Conservation (phyloP, 2,329 filamentous ascomycete genomes). For the Neocatenulostroma microsporum region DNA sequence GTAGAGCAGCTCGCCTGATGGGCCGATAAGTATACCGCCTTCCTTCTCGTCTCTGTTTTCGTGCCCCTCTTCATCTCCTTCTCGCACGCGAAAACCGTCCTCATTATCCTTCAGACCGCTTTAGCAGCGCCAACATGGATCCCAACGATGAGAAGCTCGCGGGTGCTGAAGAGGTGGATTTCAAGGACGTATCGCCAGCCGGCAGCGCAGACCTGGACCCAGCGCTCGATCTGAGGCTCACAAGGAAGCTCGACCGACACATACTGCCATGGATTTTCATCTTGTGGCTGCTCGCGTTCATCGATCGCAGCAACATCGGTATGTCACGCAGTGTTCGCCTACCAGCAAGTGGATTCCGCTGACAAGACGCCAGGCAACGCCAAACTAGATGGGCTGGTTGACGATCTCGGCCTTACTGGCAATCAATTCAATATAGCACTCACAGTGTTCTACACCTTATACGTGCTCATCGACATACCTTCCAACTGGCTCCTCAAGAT, state of each 20-base stretch:
- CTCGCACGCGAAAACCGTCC: too few species aligned
- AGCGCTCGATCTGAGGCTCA: slow-evolving; percentile 22
- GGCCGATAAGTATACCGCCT: too few species aligned
- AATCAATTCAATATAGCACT: slow-evolving; percentile 38
- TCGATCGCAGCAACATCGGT: slow-evolving; percentile 34
- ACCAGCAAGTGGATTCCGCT: neutral
- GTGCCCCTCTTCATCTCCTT: too few species aligned
- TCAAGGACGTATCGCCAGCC: neutral
- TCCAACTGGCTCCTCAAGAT: slow-evolving; percentile 36
- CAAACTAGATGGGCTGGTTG: slow-evolving; percentile 34
- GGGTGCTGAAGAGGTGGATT: slow-evolving; percentile 7
- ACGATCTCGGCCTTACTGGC: slow-evolving; percentile 33
- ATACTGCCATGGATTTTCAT: slow-evolving; percentile 41
- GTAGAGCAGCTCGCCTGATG: too few species aligned
- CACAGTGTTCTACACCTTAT: slow-evolving; percentile 39
- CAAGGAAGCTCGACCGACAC: slow-evolving; percentile 36
- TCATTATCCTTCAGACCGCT: too few species aligned
- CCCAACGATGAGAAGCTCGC: slow-evolving; percentile 1
- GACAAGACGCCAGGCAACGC: slow-evolving; percentile 30
- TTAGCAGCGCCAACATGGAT: slow-evolving; percentile 4
- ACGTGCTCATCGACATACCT: slow-evolving; percentile 36
- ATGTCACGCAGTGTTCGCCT: too few species aligned
- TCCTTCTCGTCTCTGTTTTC: too few species aligned
- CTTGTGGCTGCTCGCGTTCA: slow-evolving; percentile 43
- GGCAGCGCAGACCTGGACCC: slow-evolving; percentile 5